Conservation (phyloP, 495 filamentous ascomycete species). For the Trichoderma virens region DNA sequence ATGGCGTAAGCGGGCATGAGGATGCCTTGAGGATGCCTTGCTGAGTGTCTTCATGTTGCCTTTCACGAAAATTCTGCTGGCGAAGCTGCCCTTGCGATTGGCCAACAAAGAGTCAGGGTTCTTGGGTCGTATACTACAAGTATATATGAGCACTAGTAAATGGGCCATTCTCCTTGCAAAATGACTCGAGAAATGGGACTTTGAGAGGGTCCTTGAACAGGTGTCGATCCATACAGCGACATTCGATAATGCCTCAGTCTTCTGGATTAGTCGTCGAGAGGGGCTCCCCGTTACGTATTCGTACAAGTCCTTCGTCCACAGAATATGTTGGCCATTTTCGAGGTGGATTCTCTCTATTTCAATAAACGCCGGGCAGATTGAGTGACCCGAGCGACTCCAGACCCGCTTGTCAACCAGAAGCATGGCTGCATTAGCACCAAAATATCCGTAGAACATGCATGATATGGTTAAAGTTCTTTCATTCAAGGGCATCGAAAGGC, state of each 20-base stretch:
- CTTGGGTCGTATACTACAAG: no score
- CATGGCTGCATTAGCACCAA: no score
- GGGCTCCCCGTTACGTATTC: neutral
- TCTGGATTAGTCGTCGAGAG: neutral
- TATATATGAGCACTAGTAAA: no score
- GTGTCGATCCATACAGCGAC: neutral
- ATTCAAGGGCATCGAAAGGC: no score
- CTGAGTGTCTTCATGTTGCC: no score
- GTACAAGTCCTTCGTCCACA: no score
- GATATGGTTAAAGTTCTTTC: no score
- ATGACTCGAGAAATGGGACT: neutral
- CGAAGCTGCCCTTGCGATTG: no score
- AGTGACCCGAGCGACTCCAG: neutral
- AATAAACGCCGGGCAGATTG: neutral
- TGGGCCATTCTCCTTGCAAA: neutral
- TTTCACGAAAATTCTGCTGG: no score
- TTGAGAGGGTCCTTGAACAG: neutral
- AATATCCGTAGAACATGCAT: no score
- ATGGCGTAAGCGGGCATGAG: no score
- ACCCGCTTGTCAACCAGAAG: neutral
- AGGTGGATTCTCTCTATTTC: neutral
- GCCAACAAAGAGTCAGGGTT: no score
- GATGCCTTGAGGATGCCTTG: neutral
- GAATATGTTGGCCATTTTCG: neutral
- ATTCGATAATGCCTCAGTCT: neutral